phyloP scores from a whole-genome alignment of 1,284 basidiomycete species.

The Leucoagaricus sp. region DNA sequence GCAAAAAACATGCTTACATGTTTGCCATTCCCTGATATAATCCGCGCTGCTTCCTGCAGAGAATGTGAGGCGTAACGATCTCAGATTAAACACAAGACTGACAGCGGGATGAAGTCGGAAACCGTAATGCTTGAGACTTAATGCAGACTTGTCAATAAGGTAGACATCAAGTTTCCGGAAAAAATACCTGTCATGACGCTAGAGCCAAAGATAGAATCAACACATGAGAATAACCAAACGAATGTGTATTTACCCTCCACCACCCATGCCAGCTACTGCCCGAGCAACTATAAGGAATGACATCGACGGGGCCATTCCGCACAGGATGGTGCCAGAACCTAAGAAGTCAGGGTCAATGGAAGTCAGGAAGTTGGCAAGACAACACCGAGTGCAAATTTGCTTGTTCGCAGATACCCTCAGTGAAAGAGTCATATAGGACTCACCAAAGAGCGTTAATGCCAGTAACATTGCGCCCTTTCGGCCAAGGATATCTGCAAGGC shows the following conservation, averaged over 20 bases:
- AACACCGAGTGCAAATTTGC: background rate
- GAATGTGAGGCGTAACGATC: constrained; percentile 9
- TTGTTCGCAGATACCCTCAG: background rate
- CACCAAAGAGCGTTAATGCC: constrained; percentile 81
- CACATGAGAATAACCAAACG: constrained; percentile 18
- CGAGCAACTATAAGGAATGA: constrained; percentile 78
- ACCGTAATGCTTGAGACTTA: constrained; percentile 77
- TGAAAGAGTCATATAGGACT: constrained; percentile 3
- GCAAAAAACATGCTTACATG: constrained; percentile 52
- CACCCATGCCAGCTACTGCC: constrained; percentile 87
- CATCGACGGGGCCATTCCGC: constrained; percentile 85
- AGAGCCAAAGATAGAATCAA: constrained; percentile 26
- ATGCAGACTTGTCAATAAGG: constrained; percentile 21
- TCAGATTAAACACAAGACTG: constrained; percentile 32
- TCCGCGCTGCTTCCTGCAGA: constrained; percentile 75
- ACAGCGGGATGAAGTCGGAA: constrained; percentile 83
- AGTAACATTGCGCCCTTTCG: constrained; percentile 84
- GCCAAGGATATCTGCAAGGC: constrained; percentile 86
- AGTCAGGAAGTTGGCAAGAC: background rate
- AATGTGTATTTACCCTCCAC: constrained; percentile 67
- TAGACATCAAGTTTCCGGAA: constrained; percentile 21
- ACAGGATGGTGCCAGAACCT: constrained; percentile 82
- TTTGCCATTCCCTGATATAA: constrained; percentile 90
- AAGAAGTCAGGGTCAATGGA: constrained; percentile 20
- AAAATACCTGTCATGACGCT: constrained; percentile 79